These are phyloP conservation scores for Entophlyctis luteolus DNA, from an alignment of 192 early-diverging fungal genomes.

Conservation along the genomic window DNA sequence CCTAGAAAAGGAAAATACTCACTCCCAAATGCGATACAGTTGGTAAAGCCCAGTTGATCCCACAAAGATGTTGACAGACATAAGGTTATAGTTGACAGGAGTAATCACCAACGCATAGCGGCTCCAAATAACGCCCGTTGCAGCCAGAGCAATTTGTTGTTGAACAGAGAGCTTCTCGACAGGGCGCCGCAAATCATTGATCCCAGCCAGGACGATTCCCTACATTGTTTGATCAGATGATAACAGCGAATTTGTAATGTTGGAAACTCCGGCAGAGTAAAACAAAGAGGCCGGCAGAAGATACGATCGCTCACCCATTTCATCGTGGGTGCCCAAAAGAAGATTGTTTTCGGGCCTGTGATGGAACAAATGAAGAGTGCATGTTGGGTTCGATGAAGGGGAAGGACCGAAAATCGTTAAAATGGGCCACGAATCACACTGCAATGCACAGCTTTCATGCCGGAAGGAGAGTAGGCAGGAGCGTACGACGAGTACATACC, in stretches of 20 bases:
- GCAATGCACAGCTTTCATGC: neutral
- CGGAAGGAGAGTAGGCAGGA: neutral
- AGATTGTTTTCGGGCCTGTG: slow-evolving; percentile 93
- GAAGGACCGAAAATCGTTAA: neutral
- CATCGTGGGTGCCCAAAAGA: slow-evolving; percentile 95
- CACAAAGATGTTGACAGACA: slow-evolving; percentile 91
- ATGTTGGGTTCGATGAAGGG: neutral
- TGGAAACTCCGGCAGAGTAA: slow-evolving; percentile 13
- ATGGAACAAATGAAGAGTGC: neutral
- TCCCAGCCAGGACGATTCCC: slow-evolving; percentile 88
- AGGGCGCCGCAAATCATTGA: slow-evolving; percentile 83
- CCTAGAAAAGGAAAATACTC: slow-evolving; percentile 16
- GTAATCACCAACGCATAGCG: slow-evolving; percentile 92
- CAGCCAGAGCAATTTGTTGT: slow-evolving; percentile 81
- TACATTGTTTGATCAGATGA: slow-evolving; percentile 27
- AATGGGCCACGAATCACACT: neutral
- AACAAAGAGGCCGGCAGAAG: neutral
- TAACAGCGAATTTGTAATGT: neutral
- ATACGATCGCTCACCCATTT: slow-evolving; percentile 69
- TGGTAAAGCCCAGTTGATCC: slow-evolving; percentile 86
- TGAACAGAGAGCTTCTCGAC: slow-evolving; percentile 82
- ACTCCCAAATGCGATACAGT: slow-evolving; percentile 74
- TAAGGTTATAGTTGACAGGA: slow-evolving; percentile 86
- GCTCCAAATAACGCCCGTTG: slow-evolving; percentile 96
- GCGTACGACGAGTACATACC: too few relatives aligned